Evolutionary conservation across 495 filamentous ascomycete genomes (phyloP).

Genomic region (Aspergillus bertholletiae): DNA sequence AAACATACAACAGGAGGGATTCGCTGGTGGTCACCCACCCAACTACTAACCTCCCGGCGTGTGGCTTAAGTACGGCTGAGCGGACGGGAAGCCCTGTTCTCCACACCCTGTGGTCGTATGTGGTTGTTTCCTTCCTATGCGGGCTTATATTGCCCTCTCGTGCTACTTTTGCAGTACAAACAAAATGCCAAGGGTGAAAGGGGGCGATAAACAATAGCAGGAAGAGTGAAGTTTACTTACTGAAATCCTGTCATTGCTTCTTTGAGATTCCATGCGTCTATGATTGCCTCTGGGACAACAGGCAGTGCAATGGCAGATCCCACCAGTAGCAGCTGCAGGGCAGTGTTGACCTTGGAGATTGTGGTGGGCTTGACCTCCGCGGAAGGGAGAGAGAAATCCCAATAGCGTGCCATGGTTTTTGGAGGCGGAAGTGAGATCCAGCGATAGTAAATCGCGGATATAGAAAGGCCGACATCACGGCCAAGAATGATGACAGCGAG

Average conservation of each 20-base stretch:
- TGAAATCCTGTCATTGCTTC: conserved; percentile 61
- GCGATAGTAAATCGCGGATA: conserved; percentile 89
- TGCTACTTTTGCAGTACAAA: background rate
- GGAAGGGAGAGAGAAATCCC: conserved; percentile 92
- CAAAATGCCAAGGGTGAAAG: background rate
- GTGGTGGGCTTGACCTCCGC: conserved; percentile 90
- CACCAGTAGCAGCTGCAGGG: conserved; percentile 73
- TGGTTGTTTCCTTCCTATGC: conserved; percentile 1
- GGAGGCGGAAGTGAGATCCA: conserved; percentile 91
- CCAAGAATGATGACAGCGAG: conserved; percentile 86
- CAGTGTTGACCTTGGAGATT: conserved; percentile 89
- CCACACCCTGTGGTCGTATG: conserved; percentile 39
- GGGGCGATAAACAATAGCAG: too few relatives aligned
- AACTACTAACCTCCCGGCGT: conserved; percentile 38
- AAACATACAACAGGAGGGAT: conserved; percentile 38
- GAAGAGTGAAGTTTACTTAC: conserved; percentile 48
- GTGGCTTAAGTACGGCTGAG: conserved; percentile 40
- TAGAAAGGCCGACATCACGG: conserved; percentile 79
- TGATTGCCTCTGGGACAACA: conserved; percentile 48
- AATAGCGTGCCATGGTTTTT: conserved; percentile 90
- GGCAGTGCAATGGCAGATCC: conserved; percentile 73
- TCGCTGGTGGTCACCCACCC: conserved; percentile 37
- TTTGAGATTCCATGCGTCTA: conserved; percentile 48
- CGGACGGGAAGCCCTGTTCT: conserved; percentile 41
- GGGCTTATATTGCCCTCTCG: conserved; percentile 11